Base-by-base conservation (phyloP, 805 yeast genomes). In the Kodamaea nitidulidarum region DNA sequence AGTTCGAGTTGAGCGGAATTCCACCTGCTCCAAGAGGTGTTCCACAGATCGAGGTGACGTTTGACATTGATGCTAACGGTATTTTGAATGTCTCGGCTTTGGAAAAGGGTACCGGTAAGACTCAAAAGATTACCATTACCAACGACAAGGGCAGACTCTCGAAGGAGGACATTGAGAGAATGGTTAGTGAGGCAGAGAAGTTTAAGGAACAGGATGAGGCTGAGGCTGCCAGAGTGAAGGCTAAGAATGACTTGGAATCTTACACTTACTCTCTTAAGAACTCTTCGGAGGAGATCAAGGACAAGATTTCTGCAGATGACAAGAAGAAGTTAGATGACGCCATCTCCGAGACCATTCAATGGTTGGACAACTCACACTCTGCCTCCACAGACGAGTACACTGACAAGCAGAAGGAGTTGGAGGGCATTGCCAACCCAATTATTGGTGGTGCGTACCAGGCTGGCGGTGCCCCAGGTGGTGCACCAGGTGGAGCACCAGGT, bases 171-270 rank as follows among this genome's bases (percentile, higher is more conserved):
- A 90, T 91, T 56, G 97, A 91, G 56, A 87, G 91, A 71, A 91
- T 91, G 96, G 96, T 91, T 48, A 93, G 81, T 60, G 98, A 91
- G 61, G 97, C 97, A 54, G 98, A 88, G 69, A 84, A 85, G 71
- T 91, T 71, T 57, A 95, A 95, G 50, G 88, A 85, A 55, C 95
- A 88, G 67, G 98, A 91, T 68, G 82, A 81, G 52, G 81, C 77
- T 54, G 75, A 87, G 45, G 84, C 90, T 60, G 78, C 78, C 45
- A 86, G 86, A 75, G 81, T 91, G 55, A 95, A 84, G 71, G 80
- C 95, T 46, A 86, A 88, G 74, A 90, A 88, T 70, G 71, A 75
- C 33, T 76, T 90, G 49, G 97, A 90, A 71, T 85, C 88, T 66
- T 88, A 87, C 61, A 91, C 95, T 45, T 86, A 83, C 62, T 75